Evolutionary conservation across 2,329 filamentous ascomycete species (phyloP).

Genomic region (Diaporthe helianthi): DNA sequence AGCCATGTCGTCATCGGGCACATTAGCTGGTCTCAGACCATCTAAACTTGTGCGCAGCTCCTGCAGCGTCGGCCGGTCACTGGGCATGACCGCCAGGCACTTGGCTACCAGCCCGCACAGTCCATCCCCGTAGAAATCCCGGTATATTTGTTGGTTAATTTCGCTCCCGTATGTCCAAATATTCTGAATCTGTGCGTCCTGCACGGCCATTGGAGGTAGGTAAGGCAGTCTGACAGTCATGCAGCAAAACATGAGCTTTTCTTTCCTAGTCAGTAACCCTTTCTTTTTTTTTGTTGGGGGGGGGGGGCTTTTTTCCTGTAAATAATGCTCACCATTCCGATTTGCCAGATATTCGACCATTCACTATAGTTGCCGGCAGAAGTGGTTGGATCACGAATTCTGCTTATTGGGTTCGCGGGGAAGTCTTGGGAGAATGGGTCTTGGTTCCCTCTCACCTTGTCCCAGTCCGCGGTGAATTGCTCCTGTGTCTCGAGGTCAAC

Average conservation of each 20-base stretch:
- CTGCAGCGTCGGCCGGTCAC: background rate
- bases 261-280: background rate
- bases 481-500: background rate
- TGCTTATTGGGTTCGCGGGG: background rate
- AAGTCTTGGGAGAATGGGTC: slow-evolving; percentile 10
- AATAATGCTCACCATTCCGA: slow-evolving; percentile 2
- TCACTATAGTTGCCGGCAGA: slow-evolving; percentile 5
- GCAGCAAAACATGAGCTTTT: slow-evolving; percentile 12
- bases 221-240: background rate
- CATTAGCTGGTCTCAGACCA: background rate
- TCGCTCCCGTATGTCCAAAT: background rate
- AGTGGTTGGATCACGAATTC: background rate
- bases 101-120: background rate
- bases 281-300: background rate
- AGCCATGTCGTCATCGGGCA: background rate
- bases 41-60: background rate
- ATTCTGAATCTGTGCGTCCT: background rate
- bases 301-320: no score
- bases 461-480: slow-evolving; percentile 21
- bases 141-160: background rate
- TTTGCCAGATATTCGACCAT: slow-evolving; percentile 7
- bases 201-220: background rate
- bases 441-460: background rate
- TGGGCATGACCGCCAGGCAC: background rate
- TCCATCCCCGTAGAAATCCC: background rate